Base-by-base conservation (phyloP, 371 early-diverging fungal species). In the Syncephalis fuscata region DNA sequence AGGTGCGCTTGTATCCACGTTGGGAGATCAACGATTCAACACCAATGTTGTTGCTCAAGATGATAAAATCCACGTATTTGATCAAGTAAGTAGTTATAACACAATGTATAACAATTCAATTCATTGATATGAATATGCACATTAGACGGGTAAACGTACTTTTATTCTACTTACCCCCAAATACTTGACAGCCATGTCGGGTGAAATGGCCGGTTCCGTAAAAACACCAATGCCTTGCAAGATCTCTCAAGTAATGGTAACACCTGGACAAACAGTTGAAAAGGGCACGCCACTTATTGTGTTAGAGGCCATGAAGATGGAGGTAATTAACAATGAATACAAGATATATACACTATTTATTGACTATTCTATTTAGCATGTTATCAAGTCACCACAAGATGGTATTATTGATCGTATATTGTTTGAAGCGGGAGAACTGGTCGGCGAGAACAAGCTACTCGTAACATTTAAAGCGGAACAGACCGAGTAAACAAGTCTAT, bases 241-340 rank as follows among this genome's bases (percentile, higher is more conserved):
- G 68, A 89, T 95, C 48, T 80, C 88, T 5, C 83, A 85, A 60
- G 79, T 94, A 0, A 56, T 80, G 54, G 77, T 88, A 15, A 68
- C 78, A 46, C 67, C 77, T 14, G 96, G 94, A 17, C 81, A 88
- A 44, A 63, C 61, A 27, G 88, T 95, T n/a, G 70, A 74, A 45
- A 83, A 85, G 63, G 92, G 85, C 22, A 70, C 78, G 39, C 71
- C 80, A 16, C 62, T 95, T 44, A 62, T 94, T 0, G 73, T 95
- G 22, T 67, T 95, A 39, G 96, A 95, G 57, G 96, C 96, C 17
- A 95, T 95, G 96, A 95, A 95, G 73, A 95, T 95, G 96, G 93
- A 94, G 75, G 73, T 74, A 52, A 47, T 58, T 44, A 8, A 39
- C 23, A 14, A 16, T 16, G 46, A 9, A 22, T 24, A 9, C 10